phyloP scores from a whole-genome alignment of 2,329 filamentous ascomycete species.

The Neonectria magnoliae region DNA sequence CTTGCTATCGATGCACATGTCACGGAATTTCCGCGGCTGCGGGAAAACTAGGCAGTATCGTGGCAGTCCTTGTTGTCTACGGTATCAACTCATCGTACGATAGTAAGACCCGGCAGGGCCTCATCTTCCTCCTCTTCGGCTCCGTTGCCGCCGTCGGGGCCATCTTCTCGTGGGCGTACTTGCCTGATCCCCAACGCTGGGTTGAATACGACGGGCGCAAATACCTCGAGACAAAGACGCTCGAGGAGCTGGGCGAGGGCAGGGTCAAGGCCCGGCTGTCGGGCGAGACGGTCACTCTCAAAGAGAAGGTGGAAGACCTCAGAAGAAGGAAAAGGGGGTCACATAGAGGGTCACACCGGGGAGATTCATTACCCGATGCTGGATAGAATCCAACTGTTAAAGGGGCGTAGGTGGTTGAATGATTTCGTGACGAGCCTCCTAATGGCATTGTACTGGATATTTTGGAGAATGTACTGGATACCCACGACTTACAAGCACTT shows the following conservation, averaged over 20 bases:
- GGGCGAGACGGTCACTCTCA: conserved; percentile 56
- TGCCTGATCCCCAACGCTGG: conserved; percentile 59
- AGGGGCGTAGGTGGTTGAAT: conserved; percentile 3
- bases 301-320: conserved; percentile 55
- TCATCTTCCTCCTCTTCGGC: conserved; percentile 62
- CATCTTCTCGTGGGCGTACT: conserved; percentile 62
- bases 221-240: conserved; percentile 56
- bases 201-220: conserved; percentile 49
- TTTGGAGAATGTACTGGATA: conserved; percentile 22
- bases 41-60: conserved; percentile 67
- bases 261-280: conserved; percentile 55
- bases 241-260: conserved; percentile 63
- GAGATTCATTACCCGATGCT: conserved; percentile 37
- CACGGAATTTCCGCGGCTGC: conserved; percentile 70
- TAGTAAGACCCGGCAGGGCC: conserved; percentile 55
- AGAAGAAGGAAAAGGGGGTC: conserved; percentile 46
- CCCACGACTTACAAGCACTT: conserved; percentile 18
- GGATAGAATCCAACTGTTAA: conserved; percentile 10
- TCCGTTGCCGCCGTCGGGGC: conserved; percentile 60
- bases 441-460: conserved; percentile 13
- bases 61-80: conserved; percentile 61
- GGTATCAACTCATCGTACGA: conserved; percentile 59
- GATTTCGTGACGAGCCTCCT: conserved; percentile 8
- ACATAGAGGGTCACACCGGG: conserved; percentile 25
- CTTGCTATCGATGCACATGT: conserved; percentile 69